A percentile compares a stretch with the other conserved stretches of the same genome.
phyloP scores from a whole-genome alignment of 2,329 filamentous ascomycete species.

The Lachnum nothofagi region DNA sequence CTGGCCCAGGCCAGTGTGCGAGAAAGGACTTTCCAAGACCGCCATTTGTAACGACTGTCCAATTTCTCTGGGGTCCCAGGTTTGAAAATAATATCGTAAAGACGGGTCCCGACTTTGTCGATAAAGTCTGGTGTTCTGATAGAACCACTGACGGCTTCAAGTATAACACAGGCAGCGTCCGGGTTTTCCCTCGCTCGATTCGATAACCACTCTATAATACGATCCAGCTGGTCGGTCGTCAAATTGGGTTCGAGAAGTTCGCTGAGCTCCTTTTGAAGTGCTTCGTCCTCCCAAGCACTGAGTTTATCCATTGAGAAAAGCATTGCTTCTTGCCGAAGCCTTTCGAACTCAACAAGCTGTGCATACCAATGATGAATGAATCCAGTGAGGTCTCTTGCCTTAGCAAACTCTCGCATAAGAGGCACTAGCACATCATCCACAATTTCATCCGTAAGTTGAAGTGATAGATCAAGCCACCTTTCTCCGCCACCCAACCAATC shows the following conservation, averaged over 20 bases:
- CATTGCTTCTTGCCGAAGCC: conserved; percentile 19
- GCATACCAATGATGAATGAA: conserved; percentile 38
- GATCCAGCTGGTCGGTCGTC: conserved; percentile 35
- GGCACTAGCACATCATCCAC: conserved; percentile 35
- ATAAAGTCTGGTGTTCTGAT: conserved; percentile 34
- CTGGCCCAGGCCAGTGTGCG: conserved; percentile 21
- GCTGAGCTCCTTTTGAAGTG: conserved; percentile 24
- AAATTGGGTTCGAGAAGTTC: conserved; percentile 35
- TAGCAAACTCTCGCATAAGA: conserved; percentile 39
- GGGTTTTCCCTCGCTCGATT: conserved; percentile 23
- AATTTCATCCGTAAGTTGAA: conserved; percentile 23
- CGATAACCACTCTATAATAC: conserved; percentile 35
- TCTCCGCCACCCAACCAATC: conserved; percentile 13
- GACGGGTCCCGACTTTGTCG: conserved; percentile 29
- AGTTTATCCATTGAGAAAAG: conserved; percentile 7
- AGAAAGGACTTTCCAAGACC: conserved; percentile 28
- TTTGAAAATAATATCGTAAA: conserved; percentile 33
- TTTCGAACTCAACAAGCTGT: conserved; percentile 27
- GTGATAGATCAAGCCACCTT: no score
- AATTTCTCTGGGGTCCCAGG: conserved; percentile 20
- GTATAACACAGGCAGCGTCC: conserved; percentile 32
- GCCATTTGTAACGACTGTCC: conserved; percentile 27
- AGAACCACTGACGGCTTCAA: conserved; percentile 37
- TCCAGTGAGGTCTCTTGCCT: conserved; percentile 37
- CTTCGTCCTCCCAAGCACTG: conserved; percentile 32